Evolutionary conservation across 1,139 yeast genomes (phyloP).

Genomic region (Zygotorulaspora mrakii): DNA sequence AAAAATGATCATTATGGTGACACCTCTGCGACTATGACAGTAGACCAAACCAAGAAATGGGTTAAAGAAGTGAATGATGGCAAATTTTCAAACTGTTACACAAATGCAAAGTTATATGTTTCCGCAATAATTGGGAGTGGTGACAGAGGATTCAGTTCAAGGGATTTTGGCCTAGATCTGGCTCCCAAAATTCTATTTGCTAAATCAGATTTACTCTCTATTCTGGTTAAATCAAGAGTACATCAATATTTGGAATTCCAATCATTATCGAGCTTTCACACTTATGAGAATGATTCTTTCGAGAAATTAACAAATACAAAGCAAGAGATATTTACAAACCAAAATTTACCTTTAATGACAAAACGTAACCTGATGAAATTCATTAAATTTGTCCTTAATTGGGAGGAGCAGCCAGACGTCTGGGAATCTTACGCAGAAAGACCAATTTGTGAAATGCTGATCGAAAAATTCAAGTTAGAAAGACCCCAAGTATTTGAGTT

Average conservation of each 20-base stretch:
- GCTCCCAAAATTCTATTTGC: constrained; percentile 89
- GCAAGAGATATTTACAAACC: constrained; percentile 92
- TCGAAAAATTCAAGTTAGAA: constrained; percentile 64
- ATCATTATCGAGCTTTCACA: constrained; percentile 82
- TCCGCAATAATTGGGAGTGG: constrained; percentile 48
- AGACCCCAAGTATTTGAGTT: constrained; percentile 76
- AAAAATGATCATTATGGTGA: constrained; percentile 84
- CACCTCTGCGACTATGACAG: constrained; percentile 74
- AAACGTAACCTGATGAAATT: constrained; percentile 90
- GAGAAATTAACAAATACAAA: constrained; percentile 80
- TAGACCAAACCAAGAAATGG: constrained; percentile 83
- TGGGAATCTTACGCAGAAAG: constrained; percentile 54
- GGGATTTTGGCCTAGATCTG: constrained; percentile 81
- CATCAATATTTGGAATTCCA: constrained; percentile 90
- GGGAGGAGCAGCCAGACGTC: constrained; percentile 51
- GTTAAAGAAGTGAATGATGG: constrained; percentile 56
- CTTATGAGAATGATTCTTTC: constrained; percentile 84
- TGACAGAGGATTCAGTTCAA: constrained; percentile 40
- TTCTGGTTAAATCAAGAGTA: constrained; percentile 78
- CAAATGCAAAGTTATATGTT: constrained; percentile 67
- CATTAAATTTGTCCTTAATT: constrained; percentile 78
- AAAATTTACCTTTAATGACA: constrained; percentile 66
- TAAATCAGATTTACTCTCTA: constrained; percentile 73
- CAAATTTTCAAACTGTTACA: constrained; percentile 43
- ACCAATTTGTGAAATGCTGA: constrained; percentile 58